Percentiles rank a stretch among this genome's conserved stretches.
phyloP scores from a whole-genome alignment of 1,284 basidiomycete genomes.

The Trametes polyzona region DNA sequence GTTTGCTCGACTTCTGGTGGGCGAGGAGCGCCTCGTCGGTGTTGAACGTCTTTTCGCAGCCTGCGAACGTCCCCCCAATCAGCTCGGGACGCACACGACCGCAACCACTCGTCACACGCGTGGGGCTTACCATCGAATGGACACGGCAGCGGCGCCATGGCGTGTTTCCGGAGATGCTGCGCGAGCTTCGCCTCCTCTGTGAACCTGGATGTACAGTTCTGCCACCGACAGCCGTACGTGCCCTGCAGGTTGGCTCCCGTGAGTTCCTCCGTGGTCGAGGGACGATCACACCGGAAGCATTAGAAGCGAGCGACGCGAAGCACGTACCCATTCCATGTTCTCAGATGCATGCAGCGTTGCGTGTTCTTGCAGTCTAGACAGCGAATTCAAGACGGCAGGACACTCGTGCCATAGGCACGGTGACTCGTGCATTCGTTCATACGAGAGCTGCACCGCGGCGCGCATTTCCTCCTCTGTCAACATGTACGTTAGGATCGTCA shows the following conservation, averaged over 20 bases:
- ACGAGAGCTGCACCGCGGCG: slow-evolving; percentile 36
- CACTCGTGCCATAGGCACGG: slow-evolving; percentile 67
- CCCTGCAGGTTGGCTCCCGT: slow-evolving; percentile 15
- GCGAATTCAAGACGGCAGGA: slow-evolving; percentile 55
- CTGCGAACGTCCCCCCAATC: slow-evolving; percentile 32
- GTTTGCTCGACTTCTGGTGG: slow-evolving; percentile 34
- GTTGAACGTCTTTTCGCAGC: slow-evolving; percentile 46
- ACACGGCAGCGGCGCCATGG: slow-evolving; percentile 45
- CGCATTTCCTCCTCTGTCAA: slow-evolving; percentile 21
- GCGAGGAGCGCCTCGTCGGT: slow-evolving; percentile 40
- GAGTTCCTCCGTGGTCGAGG: slow-evolving; percentile 6
- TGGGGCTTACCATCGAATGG: slow-evolving; percentile 47
- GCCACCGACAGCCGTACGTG: slow-evolving; percentile 50
- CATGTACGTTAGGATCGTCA: neutral
- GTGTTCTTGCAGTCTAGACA: slow-evolving; percentile 53
- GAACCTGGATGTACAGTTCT: slow-evolving; percentile 46
- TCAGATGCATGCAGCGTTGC: slow-evolving; percentile 49
- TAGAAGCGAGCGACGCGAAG: neutral
- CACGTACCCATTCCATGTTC: slow-evolving; percentile 37
- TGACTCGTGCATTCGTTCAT: slow-evolving; percentile 48
- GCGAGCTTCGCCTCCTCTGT: slow-evolving; percentile 35
- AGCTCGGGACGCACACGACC: neutral
- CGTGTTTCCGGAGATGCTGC: slow-evolving; percentile 52
- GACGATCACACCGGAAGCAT: slow-evolving; percentile 17
- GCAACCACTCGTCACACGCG: no score